These are phyloP conservation scores for Quillaja saponaria DNA, from an alignment of 306 rosid species.

Conservation along the genomic window DNA sequence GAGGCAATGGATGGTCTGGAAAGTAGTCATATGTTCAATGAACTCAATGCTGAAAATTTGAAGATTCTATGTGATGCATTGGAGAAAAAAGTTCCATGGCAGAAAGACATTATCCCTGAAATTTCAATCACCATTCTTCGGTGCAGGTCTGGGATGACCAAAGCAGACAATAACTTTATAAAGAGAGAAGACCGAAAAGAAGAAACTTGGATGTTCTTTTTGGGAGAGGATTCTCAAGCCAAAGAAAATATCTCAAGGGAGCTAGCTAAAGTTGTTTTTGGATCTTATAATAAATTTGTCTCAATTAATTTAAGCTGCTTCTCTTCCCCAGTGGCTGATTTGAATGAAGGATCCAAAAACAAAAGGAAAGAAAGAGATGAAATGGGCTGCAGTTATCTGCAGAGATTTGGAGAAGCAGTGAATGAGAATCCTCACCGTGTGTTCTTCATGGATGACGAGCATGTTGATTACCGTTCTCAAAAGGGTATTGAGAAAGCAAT, in stretches of 20 bases:
- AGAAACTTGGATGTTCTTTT: slow-evolving; percentile 66
- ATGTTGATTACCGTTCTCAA: slow-evolving; percentile 55
- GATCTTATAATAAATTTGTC: slow-evolving; percentile 55
- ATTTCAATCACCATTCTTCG: slow-evolving; percentile 56
- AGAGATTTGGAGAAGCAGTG: slow-evolving; percentile 70
- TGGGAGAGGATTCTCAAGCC: slow-evolving; percentile 51
- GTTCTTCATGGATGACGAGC: slow-evolving; percentile 79
- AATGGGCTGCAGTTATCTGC: slow-evolving; percentile 49
- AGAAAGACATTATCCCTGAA: slow-evolving; percentile 51
- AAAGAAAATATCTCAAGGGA: slow-evolving; percentile 73
- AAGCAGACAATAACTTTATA: slow-evolving; percentile 16
- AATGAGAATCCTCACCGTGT: slow-evolving; percentile 85
- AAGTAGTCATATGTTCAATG: slow-evolving; percentile 55
- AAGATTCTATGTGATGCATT: slow-evolving; percentile 62
- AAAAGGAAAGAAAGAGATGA: slow-evolving; percentile 55
- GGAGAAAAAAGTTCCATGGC: slow-evolving; percentile 56
- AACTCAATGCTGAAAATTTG: slow-evolving; percentile 53
- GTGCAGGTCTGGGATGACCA: slow-evolving; percentile 64
- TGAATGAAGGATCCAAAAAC: slow-evolving; percentile 33
- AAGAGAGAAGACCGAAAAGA: slow-evolving; percentile 36
- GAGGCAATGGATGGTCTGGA: slow-evolving; percentile 65
- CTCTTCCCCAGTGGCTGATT: slow-evolving; percentile 33
- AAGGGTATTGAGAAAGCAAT: slow-evolving; percentile 68
- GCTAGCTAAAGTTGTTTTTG: slow-evolving; percentile 69
- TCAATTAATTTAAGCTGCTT: slow-evolving; percentile 49